Conservation (phyloP, 352 stramenopile genomes). For the Phytopythium montanum region DNA sequence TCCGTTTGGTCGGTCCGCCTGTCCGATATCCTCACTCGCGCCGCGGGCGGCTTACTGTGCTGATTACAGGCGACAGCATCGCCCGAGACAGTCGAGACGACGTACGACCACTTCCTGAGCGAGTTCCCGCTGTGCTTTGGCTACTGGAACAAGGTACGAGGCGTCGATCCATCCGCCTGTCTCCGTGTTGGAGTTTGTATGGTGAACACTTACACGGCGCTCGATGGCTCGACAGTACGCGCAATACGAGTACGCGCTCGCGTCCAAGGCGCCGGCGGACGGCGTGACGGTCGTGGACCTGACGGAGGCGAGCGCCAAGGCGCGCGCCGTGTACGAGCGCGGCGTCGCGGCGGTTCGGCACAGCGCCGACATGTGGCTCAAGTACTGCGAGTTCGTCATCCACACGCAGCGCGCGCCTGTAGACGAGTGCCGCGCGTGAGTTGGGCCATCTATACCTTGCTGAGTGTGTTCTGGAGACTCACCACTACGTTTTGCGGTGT, state of each 20-base stretch:
- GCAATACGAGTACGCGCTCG: slow-evolving; percentile 54
- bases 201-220: not conserved
- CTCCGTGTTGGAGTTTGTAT: not conserved
- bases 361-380: slow-evolving; percentile 85
- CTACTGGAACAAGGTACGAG: slow-evolving; percentile 82
- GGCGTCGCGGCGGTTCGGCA: slow-evolving; percentile 54
- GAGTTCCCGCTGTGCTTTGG: slow-evolving; percentile 83
- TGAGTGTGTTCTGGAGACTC: not conserved
- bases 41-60: not conserved
- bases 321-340: slow-evolving; percentile 61
- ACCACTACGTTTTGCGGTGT: not conserved
- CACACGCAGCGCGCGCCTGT: slow-evolving; percentile 48
- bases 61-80: slow-evolving; percentile 25
- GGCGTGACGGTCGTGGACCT: slow-evolving; percentile 32
- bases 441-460: too few relatives aligned
- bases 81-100: slow-evolving; percentile 55
- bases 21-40: not conserved
- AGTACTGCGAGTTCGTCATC: slow-evolving; percentile 80
- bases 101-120: slow-evolving; percentile 63
- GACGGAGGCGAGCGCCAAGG: slow-evolving; percentile 40
- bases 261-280: slow-evolving; percentile 34
- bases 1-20: not conserved
- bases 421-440: slow-evolving; percentile 61
- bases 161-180: not conserved
- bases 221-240: slow-evolving; percentile 42